Evolutionary conservation across 2,329 filamentous ascomycete genomes (phyloP).

Genomic region (Fusarium liriodendri): DNA sequence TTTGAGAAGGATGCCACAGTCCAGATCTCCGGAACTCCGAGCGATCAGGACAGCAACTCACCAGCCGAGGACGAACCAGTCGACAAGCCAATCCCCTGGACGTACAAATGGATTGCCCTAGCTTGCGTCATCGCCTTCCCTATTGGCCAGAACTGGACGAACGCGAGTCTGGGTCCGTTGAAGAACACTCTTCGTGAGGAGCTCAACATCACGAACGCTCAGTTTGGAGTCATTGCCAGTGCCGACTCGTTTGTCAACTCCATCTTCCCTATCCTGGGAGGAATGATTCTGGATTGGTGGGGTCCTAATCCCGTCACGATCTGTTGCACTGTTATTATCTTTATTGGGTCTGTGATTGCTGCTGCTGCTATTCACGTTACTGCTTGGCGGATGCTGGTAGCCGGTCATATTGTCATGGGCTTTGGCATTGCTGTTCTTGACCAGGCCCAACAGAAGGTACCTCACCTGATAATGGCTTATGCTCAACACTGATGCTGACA

Average conservation of each 20-base stretch:
- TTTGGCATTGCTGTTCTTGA: constrained; percentile 41
- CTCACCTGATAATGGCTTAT: accelerated
- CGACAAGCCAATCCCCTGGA: neutral
- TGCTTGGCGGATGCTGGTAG: constrained; percentile 32
- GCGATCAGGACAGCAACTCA: neutral
- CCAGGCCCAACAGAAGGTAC: constrained; percentile 36
- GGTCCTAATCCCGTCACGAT: constrained; percentile 36
- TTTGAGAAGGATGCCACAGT: neutral
- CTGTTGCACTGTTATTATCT: constrained; percentile 34
- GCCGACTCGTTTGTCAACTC: constrained; percentile 42
- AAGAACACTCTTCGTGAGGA: constrained; percentile 41
- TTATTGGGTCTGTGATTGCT: constrained; percentile 36
- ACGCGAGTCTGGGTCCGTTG: constrained; percentile 33
- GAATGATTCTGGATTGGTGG: constrained; percentile 42
- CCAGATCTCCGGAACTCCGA: neutral
- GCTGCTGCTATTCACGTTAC: constrained; percentile 33
- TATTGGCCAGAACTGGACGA: constrained; percentile 38
- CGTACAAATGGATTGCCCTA: constrained; percentile 41
- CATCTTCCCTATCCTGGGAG: constrained; percentile 39
- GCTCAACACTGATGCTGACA: neutral
- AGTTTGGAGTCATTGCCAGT: constrained; percentile 41
- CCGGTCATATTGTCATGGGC: constrained; percentile 39
- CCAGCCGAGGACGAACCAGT: neutral
- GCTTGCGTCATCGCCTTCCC: constrained; percentile 35
- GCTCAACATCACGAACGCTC: constrained; percentile 38